These are phyloP conservation scores for Suhomyces ambrosiae DNA, from an alignment of 1,139 yeast genomes.

Conservation along the genomic window DNA sequence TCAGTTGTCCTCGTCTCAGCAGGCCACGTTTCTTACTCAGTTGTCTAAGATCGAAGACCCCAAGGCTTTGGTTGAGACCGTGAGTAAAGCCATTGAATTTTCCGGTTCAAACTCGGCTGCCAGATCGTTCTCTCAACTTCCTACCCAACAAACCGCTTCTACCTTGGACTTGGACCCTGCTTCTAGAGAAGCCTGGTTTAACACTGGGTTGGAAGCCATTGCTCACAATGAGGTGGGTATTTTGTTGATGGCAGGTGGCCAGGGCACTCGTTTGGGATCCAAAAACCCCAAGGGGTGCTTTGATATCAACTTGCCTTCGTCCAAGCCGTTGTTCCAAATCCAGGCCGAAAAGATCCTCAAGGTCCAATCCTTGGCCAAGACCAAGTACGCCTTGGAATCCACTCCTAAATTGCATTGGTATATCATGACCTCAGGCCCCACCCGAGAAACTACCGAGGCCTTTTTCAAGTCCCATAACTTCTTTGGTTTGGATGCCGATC, in stretches of 20 bases:
- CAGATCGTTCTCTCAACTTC: slow-evolving; percentile 53
- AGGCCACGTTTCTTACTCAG: slow-evolving; percentile 36
- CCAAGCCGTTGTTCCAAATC: slow-evolving; percentile 81
- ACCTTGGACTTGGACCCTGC: slow-evolving; percentile 41
- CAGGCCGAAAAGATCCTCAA: slow-evolving; percentile 84
- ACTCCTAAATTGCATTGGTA: slow-evolving; percentile 71
- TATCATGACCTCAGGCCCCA: slow-evolving; percentile 95
- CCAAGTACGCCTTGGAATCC: slow-evolving; percentile 19
- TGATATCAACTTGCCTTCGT: slow-evolving; percentile 81
- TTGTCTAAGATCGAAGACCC: slow-evolving; percentile 48
- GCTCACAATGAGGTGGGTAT: slow-evolving; percentile 79
- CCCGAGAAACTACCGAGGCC: slow-evolving; percentile 71
- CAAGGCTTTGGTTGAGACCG: slow-evolving; percentile 42
- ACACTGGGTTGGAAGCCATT: slow-evolving; percentile 69
- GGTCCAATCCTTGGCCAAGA: slow-evolving; percentile 59
- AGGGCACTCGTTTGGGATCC: slow-evolving; percentile 93
- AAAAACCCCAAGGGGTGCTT: slow-evolving; percentile 91
- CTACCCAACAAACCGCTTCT: slow-evolving; percentile 51
- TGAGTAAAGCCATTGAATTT: slow-evolving; percentile 34
- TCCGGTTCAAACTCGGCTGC: slow-evolving; percentile 37
- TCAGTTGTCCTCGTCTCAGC: slow-evolving; percentile 32
- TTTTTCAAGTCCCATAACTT: slow-evolving; percentile 63
- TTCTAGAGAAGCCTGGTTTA: slow-evolving; percentile 48
- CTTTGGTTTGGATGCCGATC: slow-evolving; percentile 66
- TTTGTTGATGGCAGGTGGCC: slow-evolving; percentile 95